These are phyloP conservation scores for Boletales sp. DNA, from an alignment of 768 basidiomycete species.

Conservation along the genomic window DNA sequence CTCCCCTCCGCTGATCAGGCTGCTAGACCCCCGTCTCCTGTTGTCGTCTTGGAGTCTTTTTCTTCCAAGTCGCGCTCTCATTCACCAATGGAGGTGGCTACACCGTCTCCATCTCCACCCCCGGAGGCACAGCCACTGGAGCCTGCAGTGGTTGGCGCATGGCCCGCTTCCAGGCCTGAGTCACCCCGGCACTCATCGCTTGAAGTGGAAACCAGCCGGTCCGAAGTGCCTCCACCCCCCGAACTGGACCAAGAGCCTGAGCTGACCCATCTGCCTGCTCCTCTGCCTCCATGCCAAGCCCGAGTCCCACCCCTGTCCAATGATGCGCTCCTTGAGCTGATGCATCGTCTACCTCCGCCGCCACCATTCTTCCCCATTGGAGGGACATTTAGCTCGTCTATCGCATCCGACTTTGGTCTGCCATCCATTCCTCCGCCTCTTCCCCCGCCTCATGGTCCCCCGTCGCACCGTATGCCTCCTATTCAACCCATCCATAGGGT, in stretches of 20 bases:
- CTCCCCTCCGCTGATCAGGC: conserved; percentile 1
- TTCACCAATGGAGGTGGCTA: conserved; percentile 48
- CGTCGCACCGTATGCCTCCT: conserved; percentile 7
- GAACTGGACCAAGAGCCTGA: conserved; percentile 6
- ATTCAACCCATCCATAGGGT: conserved; percentile 14
- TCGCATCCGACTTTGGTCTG: conserved; percentile 15
- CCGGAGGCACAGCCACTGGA: conserved; percentile 27
- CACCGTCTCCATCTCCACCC: conserved; percentile 32
- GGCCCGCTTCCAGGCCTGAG: conserved; percentile 37
- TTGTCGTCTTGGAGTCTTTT: conserved; percentile 13
- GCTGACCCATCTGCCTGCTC: background rate
- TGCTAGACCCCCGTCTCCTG: conserved; percentile 14
- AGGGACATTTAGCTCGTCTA: conserved; percentile 20
- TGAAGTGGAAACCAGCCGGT: conserved; percentile 9
- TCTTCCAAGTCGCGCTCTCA: conserved; percentile 35
- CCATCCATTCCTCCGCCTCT: conserved; percentile 11
- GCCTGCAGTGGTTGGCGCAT: conserved; percentile 41
- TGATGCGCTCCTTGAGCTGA: conserved; percentile 8
- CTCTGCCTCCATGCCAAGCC: conserved; percentile 1
- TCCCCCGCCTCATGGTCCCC: background rate
- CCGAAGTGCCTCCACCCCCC: conserved; percentile 4
- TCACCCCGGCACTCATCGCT: conserved; percentile 24
- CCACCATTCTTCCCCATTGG: conserved; percentile 15
- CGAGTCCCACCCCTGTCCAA: conserved; percentile 12
- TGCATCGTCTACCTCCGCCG: conserved; percentile 18